These are phyloP conservation scores for Glonium stellatum DNA, from an alignment of 495 filamentous ascomycete genomes.

Conservation along the genomic window DNA sequence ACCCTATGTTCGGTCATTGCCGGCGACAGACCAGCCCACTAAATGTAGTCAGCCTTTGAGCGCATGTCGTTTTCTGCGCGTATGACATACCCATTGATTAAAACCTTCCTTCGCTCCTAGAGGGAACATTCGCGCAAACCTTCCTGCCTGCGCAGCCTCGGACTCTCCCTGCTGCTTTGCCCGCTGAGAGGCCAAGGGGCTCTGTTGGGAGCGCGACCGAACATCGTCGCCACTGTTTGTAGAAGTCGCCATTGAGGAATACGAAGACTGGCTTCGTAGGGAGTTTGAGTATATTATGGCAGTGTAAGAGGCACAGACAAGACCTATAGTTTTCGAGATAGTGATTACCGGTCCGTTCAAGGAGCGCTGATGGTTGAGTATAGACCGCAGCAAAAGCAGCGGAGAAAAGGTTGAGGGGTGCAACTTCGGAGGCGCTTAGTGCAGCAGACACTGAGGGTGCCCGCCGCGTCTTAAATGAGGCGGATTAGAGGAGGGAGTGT, in stretches of 20 bases:
- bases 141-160: slow-evolving; percentile 14
- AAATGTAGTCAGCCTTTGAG: slow-evolving; percentile 12
- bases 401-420: slow-evolving; percentile 22
- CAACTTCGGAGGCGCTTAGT: slow-evolving; percentile 10
- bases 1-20: slow-evolving; percentile 86
- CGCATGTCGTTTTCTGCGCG: background rate
- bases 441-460: slow-evolving; percentile 8
- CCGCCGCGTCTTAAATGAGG: slow-evolving; percentile 9
- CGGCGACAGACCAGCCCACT: slow-evolving; percentile 80
- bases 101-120: slow-evolving; percentile 87
- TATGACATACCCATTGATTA: slow-evolving; percentile 72
- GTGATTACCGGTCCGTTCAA: slow-evolving; percentile 1
- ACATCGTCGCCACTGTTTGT: slow-evolving; percentile 28
- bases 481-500: background rate
- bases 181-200: slow-evolving; percentile 48
- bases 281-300: background rate
- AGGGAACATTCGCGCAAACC: slow-evolving; percentile 56
- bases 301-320: slow-evolving; percentile 16
- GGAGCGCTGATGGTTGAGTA: background rate
- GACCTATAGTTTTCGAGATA: slow-evolving; percentile 14
- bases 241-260: slow-evolving; percentile 33
- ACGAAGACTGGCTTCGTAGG: background rate
- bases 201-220: slow-evolving; percentile 39
- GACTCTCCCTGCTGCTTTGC: slow-evolving; percentile 35
- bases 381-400: slow-evolving; percentile 27